A percentile compares a stretch with the other conserved stretches of the same genome.
Conservation (phyloP, 1,284 basidiomycete genomes). For the Tetrapyrgos nigripes region DNA sequence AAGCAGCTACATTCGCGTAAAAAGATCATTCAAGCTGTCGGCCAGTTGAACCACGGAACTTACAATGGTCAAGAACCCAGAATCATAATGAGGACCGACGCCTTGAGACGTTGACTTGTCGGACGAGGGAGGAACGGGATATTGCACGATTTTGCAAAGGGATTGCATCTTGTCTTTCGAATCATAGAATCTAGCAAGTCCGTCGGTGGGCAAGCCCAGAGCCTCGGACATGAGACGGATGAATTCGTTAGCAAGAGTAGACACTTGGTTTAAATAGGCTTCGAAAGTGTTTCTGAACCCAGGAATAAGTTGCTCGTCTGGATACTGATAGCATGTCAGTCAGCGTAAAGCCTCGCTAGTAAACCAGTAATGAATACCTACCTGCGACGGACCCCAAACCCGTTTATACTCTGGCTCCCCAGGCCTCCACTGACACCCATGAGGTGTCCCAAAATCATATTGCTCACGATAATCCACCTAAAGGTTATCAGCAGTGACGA, state of each 20-base stretch:
- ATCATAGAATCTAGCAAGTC: conserved; percentile 62
- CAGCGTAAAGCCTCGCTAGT: not conserved
- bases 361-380: not conserved
- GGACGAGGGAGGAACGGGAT: conserved; percentile 48
- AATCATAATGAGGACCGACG: conserved; percentile 76
- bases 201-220: conserved; percentile 58
- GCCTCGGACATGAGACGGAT: conserved; percentile 62
- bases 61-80: conserved; percentile 73
- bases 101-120: conserved; percentile 56
- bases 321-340: conserved; percentile 56
- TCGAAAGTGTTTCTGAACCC: conserved; percentile 61
- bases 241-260: conserved; percentile 63
- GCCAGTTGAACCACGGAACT: conserved; percentile 25
- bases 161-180: conserved; percentile 61
- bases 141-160: conserved; percentile 71
- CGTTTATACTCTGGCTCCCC: not conserved
- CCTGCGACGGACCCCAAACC: not conserved
- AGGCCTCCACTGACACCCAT: not conserved
- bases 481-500: too few relatives aligned
- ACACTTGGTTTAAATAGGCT: conserved; percentile 59
- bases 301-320: conserved; percentile 62
- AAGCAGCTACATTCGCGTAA: too few relatives aligned
- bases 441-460: conserved; percentile 10
- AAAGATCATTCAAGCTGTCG: too few relatives aligned
- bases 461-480: conserved; percentile 33